Base-by-base conservation (phyloP, 2,329 filamentous ascomycete genomes). In the Apiospora pterosperma region DNA sequence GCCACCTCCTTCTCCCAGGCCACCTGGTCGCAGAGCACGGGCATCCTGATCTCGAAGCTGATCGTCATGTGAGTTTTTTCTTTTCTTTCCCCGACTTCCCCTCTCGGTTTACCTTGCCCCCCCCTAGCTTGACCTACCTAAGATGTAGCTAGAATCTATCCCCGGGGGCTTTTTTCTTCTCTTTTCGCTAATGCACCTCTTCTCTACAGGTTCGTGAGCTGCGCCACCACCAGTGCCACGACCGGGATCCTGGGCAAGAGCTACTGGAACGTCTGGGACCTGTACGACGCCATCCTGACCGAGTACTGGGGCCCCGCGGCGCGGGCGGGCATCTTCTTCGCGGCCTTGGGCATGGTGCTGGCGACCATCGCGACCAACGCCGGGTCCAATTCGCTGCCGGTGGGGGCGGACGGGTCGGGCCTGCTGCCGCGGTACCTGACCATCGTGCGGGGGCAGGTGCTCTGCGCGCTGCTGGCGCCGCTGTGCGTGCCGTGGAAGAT, bases 191-290 rank as follows among this genome's bases (percentile, higher is more conserved):
- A 31, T n/a, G 14, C 25, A 3, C 7, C 7, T 11, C 12, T 31
- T 16, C 3, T n/a, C 34, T 25, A n/a, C 25, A 55, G 48, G 48
- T 75, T 80, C 48, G 69, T 81, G 8, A 78, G 79, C 16, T 73
- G 77, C 21, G 73, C 73, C 5, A 78, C 77, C 0, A 81, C 78
- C 12, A 76, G 76, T 1, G 77, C 78, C 21, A 72, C 75, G 2
- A 67, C 70, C 1, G 73, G 70, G 4, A 74, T 75, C 39, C 62
- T 71, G 7, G 78, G 79, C 4, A 73, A 75, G 6, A 74, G 75
- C 4, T 78, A 79, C 67, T 82, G 79, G 80, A 81, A 82, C 62
- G 70, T 78, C 1, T 81, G 79, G 79, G 79, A 81, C 67, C 73
- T 81, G 8, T 77, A 77, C 64, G 70, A 72, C 36, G 70, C 72